Percentiles rank a stretch among this genome's conserved stretches.
phyloP scores from a whole-genome alignment of 495 filamentous ascomycete genomes.

The Hamigera avellanea region DNA sequence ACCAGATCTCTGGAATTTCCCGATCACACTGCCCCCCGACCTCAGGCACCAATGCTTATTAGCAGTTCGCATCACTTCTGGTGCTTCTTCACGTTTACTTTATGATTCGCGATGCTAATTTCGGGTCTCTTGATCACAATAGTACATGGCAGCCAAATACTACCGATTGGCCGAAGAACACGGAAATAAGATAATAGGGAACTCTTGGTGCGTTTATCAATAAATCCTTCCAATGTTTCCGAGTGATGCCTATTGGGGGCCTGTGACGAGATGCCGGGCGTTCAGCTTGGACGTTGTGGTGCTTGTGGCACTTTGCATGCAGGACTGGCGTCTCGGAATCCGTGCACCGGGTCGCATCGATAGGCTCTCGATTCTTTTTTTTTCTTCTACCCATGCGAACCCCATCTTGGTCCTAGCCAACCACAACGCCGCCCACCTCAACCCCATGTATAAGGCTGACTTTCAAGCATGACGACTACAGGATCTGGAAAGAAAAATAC shows the following conservation, averaged over 20 bases:
- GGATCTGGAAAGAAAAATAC: constrained; percentile 98
- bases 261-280: constrained; percentile 1
- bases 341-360: constrained; percentile 3
- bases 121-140: constrained; percentile 14
- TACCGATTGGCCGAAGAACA: constrained; percentile 84
- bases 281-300: constrained; percentile 5
- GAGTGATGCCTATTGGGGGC: not conserved
- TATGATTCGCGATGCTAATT: constrained; percentile 8
- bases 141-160: constrained; percentile 85
- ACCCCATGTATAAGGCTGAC: no score
- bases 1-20: not conserved
- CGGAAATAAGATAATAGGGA: constrained; percentile 83
- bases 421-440: constrained; percentile 5
- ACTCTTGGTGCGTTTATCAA: constrained; percentile 67
- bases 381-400: constrained; percentile 6
- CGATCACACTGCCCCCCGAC: not conserved
- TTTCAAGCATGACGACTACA: constrained; percentile 26
- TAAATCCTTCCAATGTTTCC: constrained; percentile 3
- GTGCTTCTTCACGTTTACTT: constrained; percentile 1
- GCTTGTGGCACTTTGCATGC: constrained; percentile 4
- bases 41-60: constrained; percentile 13
- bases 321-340: constrained; percentile 4
- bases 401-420: constrained; percentile 9
- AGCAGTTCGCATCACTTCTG: constrained; percentile 10
- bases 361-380: constrained; percentile 12